Evolutionary conservation across 1,139 yeast species (phyloP).

Genomic region (Petasospora fabianii): DNA sequence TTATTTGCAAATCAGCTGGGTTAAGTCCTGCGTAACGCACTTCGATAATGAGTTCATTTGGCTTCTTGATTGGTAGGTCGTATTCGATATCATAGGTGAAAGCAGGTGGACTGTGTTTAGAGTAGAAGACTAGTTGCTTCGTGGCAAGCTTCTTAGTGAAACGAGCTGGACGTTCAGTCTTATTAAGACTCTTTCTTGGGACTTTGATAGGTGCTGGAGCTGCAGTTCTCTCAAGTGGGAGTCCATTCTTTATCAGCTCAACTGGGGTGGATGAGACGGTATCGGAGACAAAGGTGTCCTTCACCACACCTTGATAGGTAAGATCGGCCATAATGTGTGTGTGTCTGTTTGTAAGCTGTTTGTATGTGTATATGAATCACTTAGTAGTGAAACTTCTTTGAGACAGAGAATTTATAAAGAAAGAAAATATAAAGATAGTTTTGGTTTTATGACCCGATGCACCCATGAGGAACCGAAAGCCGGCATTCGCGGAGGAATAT

Average conservation of each 20-base stretch:
- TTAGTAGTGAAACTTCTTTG: neutral
- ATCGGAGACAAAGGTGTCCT: neutral
- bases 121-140: conserved; percentile 33
- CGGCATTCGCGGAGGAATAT: conserved; percentile 1
- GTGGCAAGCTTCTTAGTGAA: conserved; percentile 36
- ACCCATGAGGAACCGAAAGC: neutral
- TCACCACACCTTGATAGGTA: neutral
- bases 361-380: neutral
- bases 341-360: neutral
- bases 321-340: too few relatives aligned
- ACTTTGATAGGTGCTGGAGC: conserved; percentile 18
- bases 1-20: conserved; percentile 61
- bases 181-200: neutral
- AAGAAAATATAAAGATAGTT: neutral
- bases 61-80: conserved; percentile 38
- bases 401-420: too few relatives aligned
- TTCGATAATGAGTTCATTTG: conserved; percentile 53
- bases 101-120: conserved; percentile 34
- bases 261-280: neutral
- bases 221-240: conserved; percentile 10
- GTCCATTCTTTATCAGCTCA: conserved; percentile 2
- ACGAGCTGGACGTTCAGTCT: conserved; percentile 39
- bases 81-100: conserved; percentile 39
- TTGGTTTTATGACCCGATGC: neutral
- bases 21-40: conserved; percentile 59